These are phyloP conservation scores for Magnolia kwangsiensis DNA, from an alignment of 164 flowering plant species.

Conservation along the genomic window DNA sequence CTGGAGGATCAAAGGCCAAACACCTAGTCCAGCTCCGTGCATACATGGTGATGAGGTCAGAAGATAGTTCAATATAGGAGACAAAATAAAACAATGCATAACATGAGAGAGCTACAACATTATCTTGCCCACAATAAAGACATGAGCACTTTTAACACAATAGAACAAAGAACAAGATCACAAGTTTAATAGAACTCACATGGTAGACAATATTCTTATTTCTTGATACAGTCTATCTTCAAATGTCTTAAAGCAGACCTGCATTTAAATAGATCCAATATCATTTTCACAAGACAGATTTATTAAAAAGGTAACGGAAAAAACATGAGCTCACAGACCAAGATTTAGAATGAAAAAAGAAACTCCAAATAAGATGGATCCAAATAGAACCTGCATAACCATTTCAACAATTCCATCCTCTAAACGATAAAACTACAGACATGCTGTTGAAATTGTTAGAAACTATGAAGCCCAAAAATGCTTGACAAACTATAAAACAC, in stretches of 20 bases:
- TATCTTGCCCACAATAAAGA: neutral
- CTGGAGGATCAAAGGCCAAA: neutral
- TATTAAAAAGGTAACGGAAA: no score
- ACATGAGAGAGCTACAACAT: neutral
- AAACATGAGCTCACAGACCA: no score
- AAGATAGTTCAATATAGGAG: neutral
- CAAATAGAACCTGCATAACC: no score
- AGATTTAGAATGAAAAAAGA: no score
- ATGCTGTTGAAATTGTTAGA: no score
- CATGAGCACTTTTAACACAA: neutral
- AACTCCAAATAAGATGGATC: no score
- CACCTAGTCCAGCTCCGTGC: neutral
- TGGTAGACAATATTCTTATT: slow-evolving; percentile 87
- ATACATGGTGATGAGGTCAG: neutral
- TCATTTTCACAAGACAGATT: no score
- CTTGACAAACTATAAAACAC: no score
- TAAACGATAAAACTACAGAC: no score
- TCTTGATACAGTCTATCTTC: slow-evolving; percentile 81
- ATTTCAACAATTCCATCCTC: no score
- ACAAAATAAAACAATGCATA: neutral
- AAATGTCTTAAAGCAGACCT: slow-evolving; percentile 80
- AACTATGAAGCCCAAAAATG: no score
- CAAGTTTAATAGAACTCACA: slow-evolving; percentile 46
- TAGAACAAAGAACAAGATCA: neutral
- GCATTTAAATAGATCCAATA: slow-evolving; percentile 15